Evolutionary conservation across 371 early-diverging fungal genomes (phyloP).

Genomic region (Mortierella sp.): DNA sequence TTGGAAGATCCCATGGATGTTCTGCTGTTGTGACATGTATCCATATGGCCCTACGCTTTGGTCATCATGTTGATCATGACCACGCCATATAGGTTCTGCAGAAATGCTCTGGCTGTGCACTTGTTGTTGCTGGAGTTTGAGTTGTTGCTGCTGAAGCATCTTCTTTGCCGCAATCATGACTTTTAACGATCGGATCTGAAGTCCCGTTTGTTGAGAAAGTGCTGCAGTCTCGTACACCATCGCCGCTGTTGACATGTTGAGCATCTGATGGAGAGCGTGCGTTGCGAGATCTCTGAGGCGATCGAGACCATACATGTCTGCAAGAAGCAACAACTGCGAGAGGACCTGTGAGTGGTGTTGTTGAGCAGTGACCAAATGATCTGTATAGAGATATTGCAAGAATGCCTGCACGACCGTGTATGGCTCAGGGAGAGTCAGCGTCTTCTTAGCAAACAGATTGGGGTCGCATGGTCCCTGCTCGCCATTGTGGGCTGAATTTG

Average conservation of each 20-base stretch:
- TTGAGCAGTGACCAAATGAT: constrained; percentile 75
- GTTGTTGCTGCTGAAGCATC: constrained; percentile 67
- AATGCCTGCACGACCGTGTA: constrained; percentile 75
- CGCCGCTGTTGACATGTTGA: constrained; percentile 75
- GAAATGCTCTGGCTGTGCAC: constrained; percentile 45
- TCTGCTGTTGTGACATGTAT: constrained; percentile 52
- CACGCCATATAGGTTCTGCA: constrained; percentile 54
- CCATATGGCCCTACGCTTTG: constrained; percentile 4
- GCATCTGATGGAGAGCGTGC: constrained; percentile 74
- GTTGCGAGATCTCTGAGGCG: constrained; percentile 67
- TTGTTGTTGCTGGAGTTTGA: constrained; percentile 56
- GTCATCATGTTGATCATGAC: constrained; percentile 27
- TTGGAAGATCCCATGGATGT: constrained; percentile 44
- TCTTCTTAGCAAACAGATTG: constrained; percentile 54
- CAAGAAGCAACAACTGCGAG: constrained; percentile 70
- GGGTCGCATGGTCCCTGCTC: constrained; percentile 20
- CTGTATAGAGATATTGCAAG: constrained; percentile 79
- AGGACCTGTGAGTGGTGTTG: constrained; percentile 69
- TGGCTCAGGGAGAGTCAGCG: constrained; percentile 67
- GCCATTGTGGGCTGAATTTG: constrained; percentile 13
- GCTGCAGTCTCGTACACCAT: constrained; percentile 75
- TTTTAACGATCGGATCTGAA: constrained; percentile 71
- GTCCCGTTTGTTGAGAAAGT: constrained; percentile 64
- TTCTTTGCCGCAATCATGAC: constrained; percentile 72
- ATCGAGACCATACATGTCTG: constrained; percentile 70